Evolutionary conservation across 1,139 yeast species (phyloP).

Genomic region (Pneumocystis oryctolagi): DNA sequence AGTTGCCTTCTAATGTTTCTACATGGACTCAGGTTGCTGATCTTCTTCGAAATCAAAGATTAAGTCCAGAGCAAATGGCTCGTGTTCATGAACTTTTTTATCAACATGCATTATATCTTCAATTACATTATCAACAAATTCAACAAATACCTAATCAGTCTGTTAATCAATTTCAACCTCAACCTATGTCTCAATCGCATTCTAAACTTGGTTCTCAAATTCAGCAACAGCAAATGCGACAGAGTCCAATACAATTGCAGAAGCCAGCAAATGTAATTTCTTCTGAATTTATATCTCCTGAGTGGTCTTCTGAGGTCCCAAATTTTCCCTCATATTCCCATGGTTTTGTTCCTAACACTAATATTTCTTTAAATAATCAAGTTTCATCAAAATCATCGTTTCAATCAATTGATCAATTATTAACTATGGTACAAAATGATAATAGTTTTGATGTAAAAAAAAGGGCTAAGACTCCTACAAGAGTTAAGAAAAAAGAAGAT

Average conservation of each 20-base stretch:
- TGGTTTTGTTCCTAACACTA: not conserved
- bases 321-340: not conserved
- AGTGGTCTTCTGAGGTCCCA: not conserved
- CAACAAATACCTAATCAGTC: not conserved
- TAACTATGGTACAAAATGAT: not conserved
- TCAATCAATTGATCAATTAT: not conserved
- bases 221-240: not conserved
- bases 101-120: not conserved
- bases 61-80: not conserved
- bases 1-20: not conserved
- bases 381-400: not conserved
- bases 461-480: not conserved
- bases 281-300: not conserved
- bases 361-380: not conserved
- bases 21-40: not conserved
- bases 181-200: not conserved
- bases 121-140: not conserved
- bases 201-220: not conserved
- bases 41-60: not conserved
- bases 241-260: not conserved
- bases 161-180: not conserved
- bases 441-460: not conserved
- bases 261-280: not conserved
- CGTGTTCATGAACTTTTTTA: slow-evolving; percentile 1
- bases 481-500: not conserved